A percentile compares a stretch with the other conserved stretches of the same genome.
These are phyloP conservation scores for Coprinopsis strossmayeri DNA, from an alignment of 768 basidiomycete genomes.

Conservation along the genomic window DNA sequence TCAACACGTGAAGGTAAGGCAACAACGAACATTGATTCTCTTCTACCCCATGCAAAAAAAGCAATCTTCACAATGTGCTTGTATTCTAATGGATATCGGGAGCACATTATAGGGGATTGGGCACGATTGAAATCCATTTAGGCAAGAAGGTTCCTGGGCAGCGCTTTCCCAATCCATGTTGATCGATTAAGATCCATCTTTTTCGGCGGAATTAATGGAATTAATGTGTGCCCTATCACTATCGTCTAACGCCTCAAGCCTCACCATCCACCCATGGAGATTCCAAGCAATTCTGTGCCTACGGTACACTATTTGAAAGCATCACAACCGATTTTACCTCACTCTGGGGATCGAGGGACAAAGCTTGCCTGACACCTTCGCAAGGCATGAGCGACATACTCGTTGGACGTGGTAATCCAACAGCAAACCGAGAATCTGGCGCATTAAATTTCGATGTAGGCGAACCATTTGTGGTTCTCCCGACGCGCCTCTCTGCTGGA, in stretches of 20 bases:
- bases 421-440: background rate
- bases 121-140: no score
- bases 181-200: conserved; percentile 2
- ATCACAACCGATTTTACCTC: background rate
- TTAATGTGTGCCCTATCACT: background rate
- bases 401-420: no score
- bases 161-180: background rate
- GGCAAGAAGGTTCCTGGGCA: conserved; percentile 3
- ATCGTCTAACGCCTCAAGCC: background rate
- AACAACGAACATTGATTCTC: background rate
- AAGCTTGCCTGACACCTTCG: conserved; percentile 1
- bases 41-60: background rate
- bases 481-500: background rate
- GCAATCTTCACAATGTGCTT: no score
- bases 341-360: background rate
- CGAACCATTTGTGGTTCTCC: conserved; percentile 4
- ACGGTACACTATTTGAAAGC: background rate
- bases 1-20: background rate
- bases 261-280: background rate
- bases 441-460: conserved; percentile 2
- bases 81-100: no score
- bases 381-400: no score
- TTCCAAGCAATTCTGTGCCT: background rate
- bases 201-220: background rate
- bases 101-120: no score